Evolutionary conservation across 2,329 filamentous ascomycete species (phyloP).

Genomic region (Talaromyces sp.): DNA sequence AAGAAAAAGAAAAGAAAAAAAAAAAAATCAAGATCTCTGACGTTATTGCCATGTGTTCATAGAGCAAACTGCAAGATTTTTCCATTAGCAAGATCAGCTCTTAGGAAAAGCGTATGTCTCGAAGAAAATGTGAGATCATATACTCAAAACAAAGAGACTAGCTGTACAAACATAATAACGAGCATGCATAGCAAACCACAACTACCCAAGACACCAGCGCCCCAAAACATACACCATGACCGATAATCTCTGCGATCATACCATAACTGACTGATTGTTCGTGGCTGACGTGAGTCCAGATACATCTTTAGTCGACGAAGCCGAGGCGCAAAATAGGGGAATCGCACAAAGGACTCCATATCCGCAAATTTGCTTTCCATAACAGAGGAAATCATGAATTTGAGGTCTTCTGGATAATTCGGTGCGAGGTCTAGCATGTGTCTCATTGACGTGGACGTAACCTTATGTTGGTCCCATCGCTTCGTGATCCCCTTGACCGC

Average conservation of each 20-base stretch:
- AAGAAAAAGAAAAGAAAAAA: too few relatives aligned
- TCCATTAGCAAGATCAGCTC: not conserved
- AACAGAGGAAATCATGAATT: constrained; percentile 1
- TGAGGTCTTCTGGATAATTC: constrained; percentile 5
- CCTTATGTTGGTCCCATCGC: not conserved
- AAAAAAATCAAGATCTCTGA: too few relatives aligned
- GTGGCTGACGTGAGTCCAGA: constrained; percentile 3
- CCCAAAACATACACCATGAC: constrained; percentile 8
- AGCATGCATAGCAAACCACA: constrained; percentile 1
- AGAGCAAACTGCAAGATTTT: not conserved
- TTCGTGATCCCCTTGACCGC: not conserved
- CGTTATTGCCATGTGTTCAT: not conserved
- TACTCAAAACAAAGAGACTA: not conserved
- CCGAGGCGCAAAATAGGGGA: constrained; percentile 3
- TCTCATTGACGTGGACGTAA: not conserved
- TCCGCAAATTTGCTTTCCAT: constrained; percentile 1
- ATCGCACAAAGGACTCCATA: constrained; percentile 3
- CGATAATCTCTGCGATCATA: constrained; percentile 6
- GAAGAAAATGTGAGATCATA: not conserved
- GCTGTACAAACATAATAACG: not conserved
- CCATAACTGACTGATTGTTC: constrained; percentile 1
- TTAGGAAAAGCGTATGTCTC: not conserved
- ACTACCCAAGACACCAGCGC: not conserved
- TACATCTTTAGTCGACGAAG: constrained; percentile 2
- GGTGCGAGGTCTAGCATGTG: not conserved